These are phyloP conservation scores for Astrothelium subdiscretum DNA, from an alignment of 495 filamentous ascomycete species.

Conservation along the genomic window DNA sequence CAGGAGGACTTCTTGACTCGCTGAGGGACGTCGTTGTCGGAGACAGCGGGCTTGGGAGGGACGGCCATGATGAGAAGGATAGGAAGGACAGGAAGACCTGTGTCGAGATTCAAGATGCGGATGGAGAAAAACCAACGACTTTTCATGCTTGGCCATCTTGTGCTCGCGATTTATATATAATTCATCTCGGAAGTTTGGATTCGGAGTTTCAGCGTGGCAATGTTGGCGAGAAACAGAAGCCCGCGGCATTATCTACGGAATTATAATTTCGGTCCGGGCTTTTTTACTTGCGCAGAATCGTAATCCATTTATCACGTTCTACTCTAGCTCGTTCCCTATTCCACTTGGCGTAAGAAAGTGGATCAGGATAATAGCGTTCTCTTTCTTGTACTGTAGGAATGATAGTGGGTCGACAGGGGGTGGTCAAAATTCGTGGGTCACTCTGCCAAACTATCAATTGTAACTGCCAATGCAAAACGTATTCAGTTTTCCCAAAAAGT, in stretches of 20 bases:
- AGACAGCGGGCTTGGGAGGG: conserved; percentile 6
- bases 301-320: too few relatives aligned
- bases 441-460: too few relatives aligned
- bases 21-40: conserved; percentile 3
- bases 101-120: not conserved
- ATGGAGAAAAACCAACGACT: not conserved
- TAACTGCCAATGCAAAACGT: too few relatives aligned
- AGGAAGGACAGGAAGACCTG: not conserved
- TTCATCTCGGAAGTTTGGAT: not conserved
- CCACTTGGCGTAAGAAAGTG: too few relatives aligned
- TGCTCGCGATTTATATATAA: conserved; percentile 2
- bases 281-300: not conserved
- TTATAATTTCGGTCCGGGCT: not conserved
- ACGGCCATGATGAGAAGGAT: conserved; percentile 3
- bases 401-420: too few relatives aligned
- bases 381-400: too few relatives aligned
- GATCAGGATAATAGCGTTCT: too few relatives aligned
- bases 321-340: too few relatives aligned
- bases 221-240: not conserved
- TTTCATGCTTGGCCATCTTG: conserved; percentile 1
- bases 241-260: conserved; percentile 1
- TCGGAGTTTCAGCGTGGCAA: conserved; percentile 1
- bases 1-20: conserved; percentile 1
- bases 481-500: too few relatives aligned
- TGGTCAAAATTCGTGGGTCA: too few relatives aligned